phyloP scores from a whole-genome alignment of 192 early-diverging fungal species.

The Rhizophagus clarus region DNA sequence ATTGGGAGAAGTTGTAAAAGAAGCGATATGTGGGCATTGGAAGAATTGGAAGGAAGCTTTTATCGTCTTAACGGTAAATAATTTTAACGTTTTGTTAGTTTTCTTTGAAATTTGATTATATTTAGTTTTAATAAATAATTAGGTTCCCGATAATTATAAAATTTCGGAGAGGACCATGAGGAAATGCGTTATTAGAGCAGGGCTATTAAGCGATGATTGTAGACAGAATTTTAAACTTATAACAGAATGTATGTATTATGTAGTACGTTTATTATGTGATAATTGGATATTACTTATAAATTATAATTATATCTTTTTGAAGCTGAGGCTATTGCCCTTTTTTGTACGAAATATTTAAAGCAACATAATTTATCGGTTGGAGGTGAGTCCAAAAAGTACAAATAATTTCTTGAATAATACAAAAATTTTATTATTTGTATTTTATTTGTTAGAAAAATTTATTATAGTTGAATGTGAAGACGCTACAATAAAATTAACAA shows the following conservation, averaged over 20 bases:
- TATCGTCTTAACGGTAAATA: neutral
- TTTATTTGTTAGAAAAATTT: conserved; percentile 37
- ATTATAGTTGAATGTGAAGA: conserved; percentile 61
- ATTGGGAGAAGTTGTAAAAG: neutral
- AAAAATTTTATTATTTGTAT: neutral
- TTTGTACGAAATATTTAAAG: too few species aligned
- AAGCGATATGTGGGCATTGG: too few species aligned
- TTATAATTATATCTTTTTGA: neutral
- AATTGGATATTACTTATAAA: neutral
- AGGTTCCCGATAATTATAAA: neutral
- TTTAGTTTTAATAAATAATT: neutral
- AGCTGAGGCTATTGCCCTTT: neutral
- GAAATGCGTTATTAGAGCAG: neutral
- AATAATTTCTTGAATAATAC: neutral
- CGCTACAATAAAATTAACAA: conserved; percentile 56
- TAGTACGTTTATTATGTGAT: too few species aligned
- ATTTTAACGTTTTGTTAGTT: neutral
- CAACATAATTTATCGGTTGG: neutral
- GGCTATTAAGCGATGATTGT: neutral
- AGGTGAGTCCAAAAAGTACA: neutral
- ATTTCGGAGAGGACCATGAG: neutral
- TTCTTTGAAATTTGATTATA: neutral
- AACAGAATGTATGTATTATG: neutral
- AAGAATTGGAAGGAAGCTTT: neutral
- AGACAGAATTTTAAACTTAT: neutral